Percentiles rank a stretch among this genome's conserved stretches.
Conservation (phyloP, 371 early-diverging fungal genomes). For the Modicella reniformis region DNA sequence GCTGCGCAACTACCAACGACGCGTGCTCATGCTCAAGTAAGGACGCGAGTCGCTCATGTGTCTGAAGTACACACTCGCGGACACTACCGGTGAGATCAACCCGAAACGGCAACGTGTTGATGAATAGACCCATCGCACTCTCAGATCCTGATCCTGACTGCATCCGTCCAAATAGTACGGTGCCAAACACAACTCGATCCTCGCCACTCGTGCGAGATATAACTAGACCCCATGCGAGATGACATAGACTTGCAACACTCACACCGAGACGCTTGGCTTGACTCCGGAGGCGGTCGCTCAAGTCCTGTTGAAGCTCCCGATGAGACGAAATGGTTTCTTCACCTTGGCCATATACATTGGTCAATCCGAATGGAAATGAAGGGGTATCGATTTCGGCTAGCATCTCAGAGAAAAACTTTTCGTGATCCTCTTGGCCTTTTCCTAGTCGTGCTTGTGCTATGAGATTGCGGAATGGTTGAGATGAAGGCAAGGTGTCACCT, state of each 20-base stretch:
- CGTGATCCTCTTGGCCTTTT: constrained; percentile 4
- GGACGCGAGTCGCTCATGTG: neutral
- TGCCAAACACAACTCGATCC: constrained; percentile 23
- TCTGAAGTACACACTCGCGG: neutral
- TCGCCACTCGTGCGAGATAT: constrained; percentile 23
- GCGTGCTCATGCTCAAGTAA: constrained; percentile 24
- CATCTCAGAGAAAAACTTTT: constrained; percentile 15
- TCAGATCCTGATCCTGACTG: neutral
- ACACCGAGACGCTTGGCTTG: constrained; percentile 21
- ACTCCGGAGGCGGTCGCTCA: constrained; percentile 18
- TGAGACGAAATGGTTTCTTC: constrained; percentile 1
- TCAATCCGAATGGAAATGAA: constrained; percentile 16
- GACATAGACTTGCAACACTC: constrained; percentile 15
- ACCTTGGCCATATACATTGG: constrained; percentile 8
- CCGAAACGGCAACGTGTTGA: constrained; percentile 7
- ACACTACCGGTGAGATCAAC: neutral
- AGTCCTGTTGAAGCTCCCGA: constrained; percentile 12
- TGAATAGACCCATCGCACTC: constrained; percentile 8
- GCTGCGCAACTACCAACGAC: constrained; percentile 32
- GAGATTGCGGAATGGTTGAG: constrained; percentile 28
- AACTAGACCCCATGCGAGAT: constrained; percentile 13
- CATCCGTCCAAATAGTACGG: constrained; percentile 19
- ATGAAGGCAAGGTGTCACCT: constrained; percentile 8
- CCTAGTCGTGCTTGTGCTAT: constrained; percentile 17
- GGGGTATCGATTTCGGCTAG: constrained; percentile 24